Conservation (phyloP, 2,329 filamentous ascomycete genomes). For the Apiospora rasikravindrae region DNA sequence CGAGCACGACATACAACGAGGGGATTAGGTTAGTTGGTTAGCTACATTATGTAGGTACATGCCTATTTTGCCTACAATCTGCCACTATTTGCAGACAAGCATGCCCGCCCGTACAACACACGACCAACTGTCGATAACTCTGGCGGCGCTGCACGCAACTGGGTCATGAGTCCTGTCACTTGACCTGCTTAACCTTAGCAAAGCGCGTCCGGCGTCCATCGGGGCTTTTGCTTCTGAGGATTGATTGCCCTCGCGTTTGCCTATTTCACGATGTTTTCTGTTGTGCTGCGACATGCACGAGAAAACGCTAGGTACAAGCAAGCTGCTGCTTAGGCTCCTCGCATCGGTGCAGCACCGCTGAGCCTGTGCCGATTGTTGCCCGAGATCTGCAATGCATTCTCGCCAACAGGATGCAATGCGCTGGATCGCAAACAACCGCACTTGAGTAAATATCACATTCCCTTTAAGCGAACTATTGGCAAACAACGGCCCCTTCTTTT, state of each 20-base stretch:
- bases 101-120: slow-evolving; percentile 6
- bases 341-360: not conserved
- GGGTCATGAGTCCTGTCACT: slow-evolving; percentile 6
- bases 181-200: not conserved
- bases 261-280: slow-evolving; percentile 14
- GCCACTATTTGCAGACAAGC: not conserved
- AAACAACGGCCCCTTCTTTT: not conserved
- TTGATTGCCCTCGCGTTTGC: not conserved
- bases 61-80: not conserved
- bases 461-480: not conserved
- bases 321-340: not conserved
- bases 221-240: not conserved
- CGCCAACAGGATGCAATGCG: not conserved
- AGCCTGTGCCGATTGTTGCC: not conserved
- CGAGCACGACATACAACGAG: slow-evolving; percentile 3
- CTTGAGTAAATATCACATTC: not conserved
- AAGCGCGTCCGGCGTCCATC: not conserved
- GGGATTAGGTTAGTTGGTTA: not conserved
- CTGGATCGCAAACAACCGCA: not conserved
- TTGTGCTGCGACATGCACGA: slow-evolving; percentile 7
- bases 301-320: not conserved
- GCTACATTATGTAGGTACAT: not conserved
- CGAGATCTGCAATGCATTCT: slow-evolving; percentile 3
- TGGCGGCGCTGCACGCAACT: slow-evolving; percentile 4
- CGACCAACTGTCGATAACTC: slow-evolving; percentile 8